These are phyloP conservation scores for Populus tomentosa DNA, from an alignment of 441 rosid genomes.

Conservation along the genomic window DNA sequence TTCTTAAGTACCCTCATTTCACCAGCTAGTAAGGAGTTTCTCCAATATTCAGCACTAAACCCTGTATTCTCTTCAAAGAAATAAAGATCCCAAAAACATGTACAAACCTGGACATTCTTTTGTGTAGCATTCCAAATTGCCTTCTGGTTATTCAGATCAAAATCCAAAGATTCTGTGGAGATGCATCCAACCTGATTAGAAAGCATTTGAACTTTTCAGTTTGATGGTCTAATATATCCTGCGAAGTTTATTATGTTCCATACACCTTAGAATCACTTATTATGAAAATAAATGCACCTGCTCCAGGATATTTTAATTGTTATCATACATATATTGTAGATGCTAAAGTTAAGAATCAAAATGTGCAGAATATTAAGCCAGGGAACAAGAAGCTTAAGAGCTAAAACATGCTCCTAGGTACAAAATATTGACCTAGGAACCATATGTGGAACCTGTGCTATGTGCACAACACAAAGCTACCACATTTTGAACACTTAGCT, in stretches of 20 bases:
- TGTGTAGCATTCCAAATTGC: constrained; percentile 24
- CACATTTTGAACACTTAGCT: neutral
- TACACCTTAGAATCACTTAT: neutral
- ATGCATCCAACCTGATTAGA: constrained; percentile 59
- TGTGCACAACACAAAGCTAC: neutral
- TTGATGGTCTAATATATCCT: neutral
- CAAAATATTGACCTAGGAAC: neutral
- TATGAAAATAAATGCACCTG: neutral
- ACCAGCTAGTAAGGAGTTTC: constrained; percentile 5
- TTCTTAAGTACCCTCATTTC: constrained; percentile 4
- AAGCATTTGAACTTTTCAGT: constrained; percentile 2
- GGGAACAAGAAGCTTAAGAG: neutral
- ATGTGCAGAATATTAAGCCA: neutral
- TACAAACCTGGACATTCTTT: constrained; percentile 50
- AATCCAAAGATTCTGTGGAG: constrained; percentile 44
- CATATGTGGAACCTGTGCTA: neutral
- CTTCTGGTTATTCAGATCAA: constrained; percentile 45
- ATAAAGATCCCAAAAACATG: constrained; percentile 7
- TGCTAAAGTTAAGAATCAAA: neutral
- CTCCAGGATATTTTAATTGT: neutral
- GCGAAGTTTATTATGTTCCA: constrained; percentile 1
- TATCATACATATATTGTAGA: neutral
- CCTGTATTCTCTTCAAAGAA: constrained; percentile 1
- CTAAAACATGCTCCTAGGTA: neutral
- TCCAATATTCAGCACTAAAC: neutral